Evolutionary conservation across 768 basidiomycete species (phyloP), one percentile per base, ranked within the genome.

Genomic region (Lepiota subincarnata): DNA sequence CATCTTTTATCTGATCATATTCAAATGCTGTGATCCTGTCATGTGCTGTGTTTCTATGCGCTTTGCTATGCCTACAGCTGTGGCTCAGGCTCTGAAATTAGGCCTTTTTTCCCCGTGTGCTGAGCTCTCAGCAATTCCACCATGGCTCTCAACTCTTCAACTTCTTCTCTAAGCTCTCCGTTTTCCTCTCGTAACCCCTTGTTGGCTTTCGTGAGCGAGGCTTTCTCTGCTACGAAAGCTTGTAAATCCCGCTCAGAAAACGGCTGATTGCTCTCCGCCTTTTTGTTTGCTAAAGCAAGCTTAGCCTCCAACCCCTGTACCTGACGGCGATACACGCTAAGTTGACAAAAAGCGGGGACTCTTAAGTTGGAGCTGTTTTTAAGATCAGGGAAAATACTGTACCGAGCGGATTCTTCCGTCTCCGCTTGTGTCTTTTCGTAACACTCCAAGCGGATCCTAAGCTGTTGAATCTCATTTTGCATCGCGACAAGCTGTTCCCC

Each of bases 81-180:
- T 11, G 51, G 7, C 48, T 26, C 35, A 3, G 78, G 73, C 49
- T 80, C 78, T 46, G 75, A 75, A 18, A 81, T 64, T 43, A 75
- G 34, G 22, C 72, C 69, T 53, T 58, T 67, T 42, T 60, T 64
- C 7, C 81, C 81, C 50, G 71, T 78, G 44, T 78, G 67, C 59
- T 83, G 79, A 44, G 73, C 77, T 59, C 79, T 86, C 60, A 89
- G 65, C 18, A 82, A 61, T 60, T 90, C 87, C 10, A 90, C 73
- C 76, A 86, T 88, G 19, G 81, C 84, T 53, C 76, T 76, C 67
- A 90, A 66, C 60, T 89, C 87, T 56, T 89, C 73, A 3, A 73
- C 59, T 53, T 76, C 75, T 37, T 72, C 73, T 55, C 68, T 74
- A 42, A 78, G 54, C 12, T 67, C 68, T 34, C 59, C 53, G 55